Conservation (phyloP, 2,329 filamentous ascomycete genomes). For the Fusarium sp. region DNA sequence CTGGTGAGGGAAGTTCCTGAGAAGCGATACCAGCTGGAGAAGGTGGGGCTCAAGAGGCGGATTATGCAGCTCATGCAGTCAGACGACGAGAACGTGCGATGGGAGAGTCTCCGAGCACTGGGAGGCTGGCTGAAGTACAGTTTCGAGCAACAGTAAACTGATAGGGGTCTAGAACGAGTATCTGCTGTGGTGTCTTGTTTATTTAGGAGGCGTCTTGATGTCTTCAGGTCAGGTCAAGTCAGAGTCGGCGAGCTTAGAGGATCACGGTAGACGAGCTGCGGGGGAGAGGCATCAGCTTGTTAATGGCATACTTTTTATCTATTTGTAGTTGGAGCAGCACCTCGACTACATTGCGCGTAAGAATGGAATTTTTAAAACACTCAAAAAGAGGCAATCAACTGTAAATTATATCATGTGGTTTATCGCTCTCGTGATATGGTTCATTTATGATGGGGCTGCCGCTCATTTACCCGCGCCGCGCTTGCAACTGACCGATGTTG, state of each 20-base stretch:
- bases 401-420: background rate
- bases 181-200: slow-evolving; percentile 43
- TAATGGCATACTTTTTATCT: slow-evolving; percentile 53
- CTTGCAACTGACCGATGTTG: slow-evolving; percentile 11
- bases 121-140: slow-evolving; percentile 76
- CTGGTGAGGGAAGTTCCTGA: slow-evolving; percentile 92
- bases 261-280: slow-evolving; percentile 48
- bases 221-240: slow-evolving; percentile 32
- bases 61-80: slow-evolving; percentile 97
- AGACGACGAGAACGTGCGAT: slow-evolving; percentile 88
- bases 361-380: slow-evolving; percentile 32
- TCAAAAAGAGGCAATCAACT: background rate
- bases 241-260: slow-evolving; percentile 41
- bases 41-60: slow-evolving; percentile 84
- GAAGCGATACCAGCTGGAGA: slow-evolving; percentile 84
- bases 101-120: slow-evolving; percentile 91
- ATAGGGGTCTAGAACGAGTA: slow-evolving; percentile 22
- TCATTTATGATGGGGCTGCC: background rate
- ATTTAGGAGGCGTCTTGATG: slow-evolving; percentile 44
- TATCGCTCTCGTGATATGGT: background rate
- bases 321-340: slow-evolving; percentile 39
- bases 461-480: slow-evolving; percentile 20
- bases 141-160: slow-evolving; percentile 63
- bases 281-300: slow-evolving; percentile 49
- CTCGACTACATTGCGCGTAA: slow-evolving; percentile 40